Conservation (phyloP, 2,329 filamentous ascomycete genomes). For the Biscogniauxia mediterranea region DNA sequence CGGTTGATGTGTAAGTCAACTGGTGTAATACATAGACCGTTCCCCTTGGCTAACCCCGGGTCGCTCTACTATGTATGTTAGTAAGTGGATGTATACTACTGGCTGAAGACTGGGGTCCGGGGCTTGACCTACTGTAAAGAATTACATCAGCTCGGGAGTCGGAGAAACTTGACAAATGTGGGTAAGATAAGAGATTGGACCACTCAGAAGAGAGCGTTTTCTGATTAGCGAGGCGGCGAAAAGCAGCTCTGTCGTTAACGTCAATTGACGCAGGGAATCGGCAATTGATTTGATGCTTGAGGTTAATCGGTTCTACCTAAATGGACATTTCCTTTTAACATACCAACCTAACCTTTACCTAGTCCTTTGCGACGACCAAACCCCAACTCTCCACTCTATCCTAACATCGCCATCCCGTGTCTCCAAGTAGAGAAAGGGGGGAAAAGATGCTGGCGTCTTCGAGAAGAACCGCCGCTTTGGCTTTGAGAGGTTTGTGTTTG, state of each 20-base stretch:
- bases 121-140: too few relatives aligned
- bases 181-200: slow-evolving; percentile 1
- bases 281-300: slow-evolving; percentile 12
- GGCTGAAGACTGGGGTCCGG: too few relatives aligned
- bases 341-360: too few relatives aligned
- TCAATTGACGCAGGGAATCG: slow-evolving; percentile 15
- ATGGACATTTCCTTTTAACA: too few relatives aligned
- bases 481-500: slow-evolving; percentile 42
- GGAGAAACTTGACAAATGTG: slow-evolving; percentile 7
- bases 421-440: not conserved
- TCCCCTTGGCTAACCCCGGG: too few relatives aligned
- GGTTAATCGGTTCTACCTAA: too few relatives aligned
- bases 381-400: slow-evolving; percentile 15
- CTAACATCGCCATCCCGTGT: not conserved
- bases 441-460: slow-evolving; percentile 40
- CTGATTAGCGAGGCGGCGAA: slow-evolving; percentile 18
- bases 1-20: too few relatives aligned
- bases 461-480: slow-evolving; percentile 41
- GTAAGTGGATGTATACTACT: too few relatives aligned
- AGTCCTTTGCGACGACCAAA: slow-evolving; percentile 6
- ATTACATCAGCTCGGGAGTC: slow-evolving; percentile 3
- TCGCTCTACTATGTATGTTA: too few relatives aligned
- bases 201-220: slow-evolving; percentile 20
- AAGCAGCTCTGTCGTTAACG: slow-evolving; percentile 18
- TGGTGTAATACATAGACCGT: too few relatives aligned